phyloP scores from a whole-genome alignment of 805 yeast genomes.

The Pichia phayaonensis region DNA sequence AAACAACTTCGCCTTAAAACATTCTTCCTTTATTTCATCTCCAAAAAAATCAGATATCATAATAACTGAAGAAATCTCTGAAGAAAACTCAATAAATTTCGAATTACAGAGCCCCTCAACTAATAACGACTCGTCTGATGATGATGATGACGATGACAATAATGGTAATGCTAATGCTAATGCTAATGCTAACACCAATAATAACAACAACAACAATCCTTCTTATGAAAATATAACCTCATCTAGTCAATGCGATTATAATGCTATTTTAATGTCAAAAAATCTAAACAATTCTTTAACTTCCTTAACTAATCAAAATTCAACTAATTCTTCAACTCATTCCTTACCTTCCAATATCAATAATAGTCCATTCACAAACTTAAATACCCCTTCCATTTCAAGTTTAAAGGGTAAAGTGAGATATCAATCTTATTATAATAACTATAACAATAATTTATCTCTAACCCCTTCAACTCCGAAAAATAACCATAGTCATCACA shows the following conservation, averaged over 20 bases:
- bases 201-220: not conserved
- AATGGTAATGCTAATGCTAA: not conserved
- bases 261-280: conserved; percentile 13
- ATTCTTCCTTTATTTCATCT: conserved; percentile 21
- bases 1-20: conserved; percentile 11
- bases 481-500: conserved; percentile 7
- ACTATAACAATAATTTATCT: not conserved
- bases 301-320: conserved; percentile 21
- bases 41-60: conserved; percentile 27
- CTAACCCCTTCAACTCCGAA: conserved; percentile 17
- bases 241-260: conserved; percentile 18
- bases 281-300: conserved; percentile 18
- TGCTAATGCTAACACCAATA: not conserved
- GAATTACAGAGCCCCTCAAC: not conserved
- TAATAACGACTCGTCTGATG: not conserved
- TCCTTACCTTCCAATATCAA: conserved; percentile 11
- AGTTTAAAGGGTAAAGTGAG: conserved; percentile 24
- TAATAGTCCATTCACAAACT: conserved; percentile 3
- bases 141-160: not conserved
- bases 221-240: conserved; percentile 1
- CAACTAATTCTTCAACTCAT: conserved; percentile 14
- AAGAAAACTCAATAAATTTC: conserved; percentile 16
- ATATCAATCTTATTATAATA: conserved; percentile 27
- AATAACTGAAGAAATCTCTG: conserved; percentile 25
- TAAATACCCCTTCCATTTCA: conserved; percentile 19